Evolutionary conservation across 78 protist genomes (phyloP).

Genomic region (Paratrimastix pyriformis): DNA sequence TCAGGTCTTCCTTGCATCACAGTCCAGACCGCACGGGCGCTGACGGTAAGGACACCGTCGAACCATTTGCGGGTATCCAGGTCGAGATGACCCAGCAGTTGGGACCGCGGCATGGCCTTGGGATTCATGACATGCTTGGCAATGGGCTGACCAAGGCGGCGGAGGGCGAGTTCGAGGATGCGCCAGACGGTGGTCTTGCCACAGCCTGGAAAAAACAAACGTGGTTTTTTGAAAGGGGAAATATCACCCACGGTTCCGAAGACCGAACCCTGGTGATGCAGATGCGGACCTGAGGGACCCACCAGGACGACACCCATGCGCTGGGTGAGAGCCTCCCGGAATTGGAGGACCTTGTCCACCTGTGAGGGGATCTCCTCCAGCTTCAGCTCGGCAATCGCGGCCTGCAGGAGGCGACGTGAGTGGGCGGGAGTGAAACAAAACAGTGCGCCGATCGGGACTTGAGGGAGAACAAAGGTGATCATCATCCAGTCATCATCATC

Average conservation of each 20-base stretch:
- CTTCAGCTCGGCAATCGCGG: neutral
- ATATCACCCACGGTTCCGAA: too few relatives aligned
- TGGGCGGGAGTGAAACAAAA: too few relatives aligned
- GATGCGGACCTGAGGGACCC: constrained; percentile 69
- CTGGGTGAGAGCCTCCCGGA: constrained; percentile 55
- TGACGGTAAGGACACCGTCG: constrained; percentile 69
- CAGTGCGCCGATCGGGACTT: too few relatives aligned
- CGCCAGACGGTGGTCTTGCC: constrained; percentile 72
- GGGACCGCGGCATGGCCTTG: constrained; percentile 65
- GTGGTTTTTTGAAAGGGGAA: too few relatives aligned
- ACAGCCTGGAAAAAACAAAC: too few relatives aligned
- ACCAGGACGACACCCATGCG: constrained; percentile 77
- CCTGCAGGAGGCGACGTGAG: too few relatives aligned
- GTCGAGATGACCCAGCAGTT: constrained; percentile 72
- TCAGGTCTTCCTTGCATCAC: neutral
- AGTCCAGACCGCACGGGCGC: constrained; percentile 34
- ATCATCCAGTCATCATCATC: too few relatives aligned
- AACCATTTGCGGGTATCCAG: constrained; percentile 76
- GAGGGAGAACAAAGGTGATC: too few relatives aligned
- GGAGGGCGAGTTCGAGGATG: constrained; percentile 36
- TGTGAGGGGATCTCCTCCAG: constrained; percentile 19
- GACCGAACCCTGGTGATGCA: too few relatives aligned
- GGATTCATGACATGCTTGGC: constrained; percentile 65
- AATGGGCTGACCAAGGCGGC: constrained; percentile 8
- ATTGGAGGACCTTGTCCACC: constrained; percentile 56